Conservation (phyloP, 2,329 filamentous ascomycete species). For the Penicillium sp. region DNA sequence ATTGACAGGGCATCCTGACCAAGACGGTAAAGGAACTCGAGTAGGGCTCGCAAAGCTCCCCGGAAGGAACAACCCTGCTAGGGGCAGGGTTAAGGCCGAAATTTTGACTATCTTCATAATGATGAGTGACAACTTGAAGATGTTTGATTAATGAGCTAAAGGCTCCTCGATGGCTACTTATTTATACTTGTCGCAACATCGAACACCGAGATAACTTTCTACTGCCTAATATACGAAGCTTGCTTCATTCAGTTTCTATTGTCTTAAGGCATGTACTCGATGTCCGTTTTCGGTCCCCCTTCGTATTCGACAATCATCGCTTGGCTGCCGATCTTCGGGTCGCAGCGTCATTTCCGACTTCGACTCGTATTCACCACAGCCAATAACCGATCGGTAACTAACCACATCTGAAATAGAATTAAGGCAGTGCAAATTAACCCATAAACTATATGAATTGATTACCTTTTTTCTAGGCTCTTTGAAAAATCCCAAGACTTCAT, state of each 20-base stretch:
- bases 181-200: too few relatives aligned
- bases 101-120: not conserved
- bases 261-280: not conserved
- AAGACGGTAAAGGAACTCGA: not conserved
- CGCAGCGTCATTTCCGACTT: not conserved
- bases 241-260: not conserved
- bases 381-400: not conserved
- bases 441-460: too few relatives aligned
- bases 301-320: not conserved
- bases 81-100: not conserved
- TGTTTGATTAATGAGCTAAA: too few relatives aligned
- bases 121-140: too few relatives aligned
- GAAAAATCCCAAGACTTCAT: too few relatives aligned
- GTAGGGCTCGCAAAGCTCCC: not conserved
- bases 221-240: not conserved
- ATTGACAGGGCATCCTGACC: constrained; percentile 1
- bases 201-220: too few relatives aligned
- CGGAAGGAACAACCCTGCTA: not conserved
- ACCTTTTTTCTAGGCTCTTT: too few relatives aligned
- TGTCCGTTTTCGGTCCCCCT: not conserved
- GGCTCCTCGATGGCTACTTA: too few relatives aligned
- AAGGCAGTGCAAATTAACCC: too few relatives aligned
- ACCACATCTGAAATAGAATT: not conserved
- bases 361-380: not conserved
- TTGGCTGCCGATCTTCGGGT: not conserved